phyloP scores from a whole-genome alignment of 352 stramenopile genomes.

The Globisporangium abappressorium region DNA sequence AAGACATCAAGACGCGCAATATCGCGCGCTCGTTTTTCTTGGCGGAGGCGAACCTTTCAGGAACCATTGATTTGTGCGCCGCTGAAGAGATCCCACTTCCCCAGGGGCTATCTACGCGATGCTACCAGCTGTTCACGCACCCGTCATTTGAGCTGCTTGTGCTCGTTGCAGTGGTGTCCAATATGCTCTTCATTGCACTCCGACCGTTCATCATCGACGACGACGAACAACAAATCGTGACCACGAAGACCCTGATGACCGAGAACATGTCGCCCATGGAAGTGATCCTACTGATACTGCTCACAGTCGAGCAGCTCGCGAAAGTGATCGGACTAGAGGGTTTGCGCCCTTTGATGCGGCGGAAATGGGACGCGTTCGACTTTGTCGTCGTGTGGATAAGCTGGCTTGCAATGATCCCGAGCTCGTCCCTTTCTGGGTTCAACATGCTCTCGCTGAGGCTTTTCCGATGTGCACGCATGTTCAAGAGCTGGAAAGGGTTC shows the following conservation, averaged over 20 bases:
- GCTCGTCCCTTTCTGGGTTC: slow-evolving; percentile 44
- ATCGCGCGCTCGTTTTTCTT: slow-evolving; percentile 62
- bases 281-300: slow-evolving; percentile 54
- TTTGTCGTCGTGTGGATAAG: slow-evolving; percentile 56
- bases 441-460: slow-evolving; percentile 73
- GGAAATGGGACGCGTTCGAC: slow-evolving; percentile 74
- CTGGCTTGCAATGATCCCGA: slow-evolving; percentile 55
- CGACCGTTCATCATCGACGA: slow-evolving; percentile 54
- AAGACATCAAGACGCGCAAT: slow-evolving; percentile 43
- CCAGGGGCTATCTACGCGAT: slow-evolving; percentile 39
- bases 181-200: slow-evolving; percentile 70
- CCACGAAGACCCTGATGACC: slow-evolving; percentile 35
- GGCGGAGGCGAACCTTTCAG: slow-evolving; percentile 39
- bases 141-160: slow-evolving; percentile 77
- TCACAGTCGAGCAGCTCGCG: slow-evolving; percentile 62
- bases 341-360: slow-evolving; percentile 45
- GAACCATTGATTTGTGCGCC: slow-evolving; percentile 41
- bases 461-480: slow-evolving; percentile 64
- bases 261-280: slow-evolving; percentile 58
- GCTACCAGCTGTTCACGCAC: slow-evolving; percentile 66
- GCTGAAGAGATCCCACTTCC: slow-evolving; percentile 53
- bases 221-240: slow-evolving; percentile 30
- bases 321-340: slow-evolving; percentile 71
- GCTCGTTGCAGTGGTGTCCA: slow-evolving; percentile 51
- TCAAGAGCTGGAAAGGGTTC: slow-evolving; percentile 77